phyloP scores from a whole-genome alignment of 1,139 yeast species.

The Wickerhamomyces sp. region DNA sequence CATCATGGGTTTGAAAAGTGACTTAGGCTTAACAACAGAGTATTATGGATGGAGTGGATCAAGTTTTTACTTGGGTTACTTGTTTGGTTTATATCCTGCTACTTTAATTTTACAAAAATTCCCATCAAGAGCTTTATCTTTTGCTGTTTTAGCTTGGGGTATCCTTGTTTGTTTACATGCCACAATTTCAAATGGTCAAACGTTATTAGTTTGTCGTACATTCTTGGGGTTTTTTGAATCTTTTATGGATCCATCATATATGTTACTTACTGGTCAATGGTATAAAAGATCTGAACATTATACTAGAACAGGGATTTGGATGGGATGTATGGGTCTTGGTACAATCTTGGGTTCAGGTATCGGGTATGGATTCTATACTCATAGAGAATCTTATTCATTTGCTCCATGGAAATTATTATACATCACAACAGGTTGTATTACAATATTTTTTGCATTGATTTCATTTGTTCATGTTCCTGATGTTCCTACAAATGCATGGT shows the following conservation, averaged over 20 bases:
- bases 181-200: constrained; percentile 28
- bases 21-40: constrained; percentile 44
- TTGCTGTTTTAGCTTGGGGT: constrained; percentile 43
- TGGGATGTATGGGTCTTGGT: constrained; percentile 48
- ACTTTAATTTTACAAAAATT: constrained; percentile 36
- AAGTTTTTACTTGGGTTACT: constrained; percentile 50
- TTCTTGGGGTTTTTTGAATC: constrained; percentile 45
- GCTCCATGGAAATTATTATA: constrained; percentile 46
- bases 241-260: constrained; percentile 48
- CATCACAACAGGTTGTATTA: constrained; percentile 43
- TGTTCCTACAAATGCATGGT: constrained; percentile 45
- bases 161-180: constrained; percentile 40
- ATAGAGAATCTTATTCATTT: constrained; percentile 30
- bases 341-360: constrained; percentile 35
- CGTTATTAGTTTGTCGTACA: constrained; percentile 27
- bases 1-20: constrained; percentile 46
- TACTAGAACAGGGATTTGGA: constrained; percentile 44
- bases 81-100: constrained; percentile 43
- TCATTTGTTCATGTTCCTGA: constrained; percentile 45
- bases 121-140: constrained; percentile 35
- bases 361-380: constrained; percentile 42
- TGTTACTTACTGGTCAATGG: constrained; percentile 51
- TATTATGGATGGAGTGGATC: constrained; percentile 54
- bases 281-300: constrained; percentile 50
- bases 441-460: constrained; percentile 40